Evolutionary conservation across 2,329 filamentous ascomycete genomes (phyloP).

Genomic region (Neonectria faginata): DNA sequence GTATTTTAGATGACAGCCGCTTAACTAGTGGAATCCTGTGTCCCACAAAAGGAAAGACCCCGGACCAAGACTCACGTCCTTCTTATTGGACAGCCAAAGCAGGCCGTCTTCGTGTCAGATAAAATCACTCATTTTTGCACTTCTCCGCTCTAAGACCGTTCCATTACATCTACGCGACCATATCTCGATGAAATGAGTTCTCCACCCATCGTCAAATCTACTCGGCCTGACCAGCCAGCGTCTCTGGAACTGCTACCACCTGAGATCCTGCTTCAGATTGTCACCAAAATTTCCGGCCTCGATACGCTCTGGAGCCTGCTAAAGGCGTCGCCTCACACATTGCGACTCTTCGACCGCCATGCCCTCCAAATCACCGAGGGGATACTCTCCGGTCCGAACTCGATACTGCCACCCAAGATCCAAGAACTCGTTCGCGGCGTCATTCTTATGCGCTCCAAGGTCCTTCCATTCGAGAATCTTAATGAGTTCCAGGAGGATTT

Average conservation of each 20-base stretch:
- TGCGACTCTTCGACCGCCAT: constrained; percentile 26
- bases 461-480: constrained; percentile 26
- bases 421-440: constrained; percentile 22
- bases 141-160: background rate
- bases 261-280: constrained; percentile 26
- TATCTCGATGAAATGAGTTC: constrained; percentile 7
- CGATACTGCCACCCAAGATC: constrained; percentile 16
- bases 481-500: constrained; percentile 12
- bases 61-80: background rate
- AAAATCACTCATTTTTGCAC: background rate
- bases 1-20: no score
- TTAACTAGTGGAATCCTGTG: no score
- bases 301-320: constrained; percentile 33
- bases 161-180: background rate
- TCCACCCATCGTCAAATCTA: background rate
- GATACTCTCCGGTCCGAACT: constrained; percentile 27
- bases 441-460: constrained; percentile 21
- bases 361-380: constrained; percentile 17
- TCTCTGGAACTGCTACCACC: constrained; percentile 29
- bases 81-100: background rate
- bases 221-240: constrained; percentile 3
- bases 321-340: constrained; percentile 26
- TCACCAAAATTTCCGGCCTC: constrained; percentile 25
- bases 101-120: background rate
- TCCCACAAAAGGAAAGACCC: background rate